phyloP scores from a whole-genome alignment of 2,329 filamentous ascomycete genomes.

The Helicocarpus griseus region DNA sequence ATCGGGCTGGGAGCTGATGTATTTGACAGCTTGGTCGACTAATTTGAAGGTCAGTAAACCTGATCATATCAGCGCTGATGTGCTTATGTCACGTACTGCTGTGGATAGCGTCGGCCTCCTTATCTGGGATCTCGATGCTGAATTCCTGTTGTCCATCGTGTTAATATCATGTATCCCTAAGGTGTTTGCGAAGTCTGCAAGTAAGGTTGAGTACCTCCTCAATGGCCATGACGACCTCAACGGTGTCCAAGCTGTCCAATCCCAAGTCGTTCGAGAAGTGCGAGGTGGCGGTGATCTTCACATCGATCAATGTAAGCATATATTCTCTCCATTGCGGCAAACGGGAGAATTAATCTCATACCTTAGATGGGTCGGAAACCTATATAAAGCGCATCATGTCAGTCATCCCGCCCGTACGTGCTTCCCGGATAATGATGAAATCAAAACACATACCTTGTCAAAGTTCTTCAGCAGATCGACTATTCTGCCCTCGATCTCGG shows the following conservation, averaged over 20 bases:
- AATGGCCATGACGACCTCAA: slow-evolving; percentile 99
- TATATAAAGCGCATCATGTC: slow-evolving; percentile 14
- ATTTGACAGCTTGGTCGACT: slow-evolving; percentile 93
- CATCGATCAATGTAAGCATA: slow-evolving; percentile 14
- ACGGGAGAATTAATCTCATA: slow-evolving; percentile 22
- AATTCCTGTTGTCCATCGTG: slow-evolving; percentile 48
- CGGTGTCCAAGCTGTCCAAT: slow-evolving; percentile 93
- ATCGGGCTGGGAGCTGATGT: slow-evolving; percentile 87
- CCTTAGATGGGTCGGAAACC: slow-evolving; percentile 47
- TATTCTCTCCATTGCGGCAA: background rate
- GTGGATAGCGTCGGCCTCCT: slow-evolving; percentile 89
- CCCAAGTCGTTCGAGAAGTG: slow-evolving; percentile 98
- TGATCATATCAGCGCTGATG: background rate
- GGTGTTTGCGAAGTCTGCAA: background rate
- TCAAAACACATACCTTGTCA: slow-evolving; percentile 67
- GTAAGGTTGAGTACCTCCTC: slow-evolving; percentile 62
- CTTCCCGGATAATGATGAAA: background rate
- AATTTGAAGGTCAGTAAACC: slow-evolving; percentile 19
- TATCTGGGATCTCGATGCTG: slow-evolving; percentile 96
- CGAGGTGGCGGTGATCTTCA: slow-evolving; percentile 67
- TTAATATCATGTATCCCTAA: background rate
- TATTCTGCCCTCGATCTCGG: slow-evolving; percentile 86
- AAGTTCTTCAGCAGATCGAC: slow-evolving; percentile 89
- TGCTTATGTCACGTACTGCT: slow-evolving; percentile 56
- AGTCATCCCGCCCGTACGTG: slow-evolving; percentile 8